Evolutionary conservation across 768 basidiomycete species (phyloP), one percentile per base, ranked within the genome.

Genomic region (Suillus alpinus): DNA sequence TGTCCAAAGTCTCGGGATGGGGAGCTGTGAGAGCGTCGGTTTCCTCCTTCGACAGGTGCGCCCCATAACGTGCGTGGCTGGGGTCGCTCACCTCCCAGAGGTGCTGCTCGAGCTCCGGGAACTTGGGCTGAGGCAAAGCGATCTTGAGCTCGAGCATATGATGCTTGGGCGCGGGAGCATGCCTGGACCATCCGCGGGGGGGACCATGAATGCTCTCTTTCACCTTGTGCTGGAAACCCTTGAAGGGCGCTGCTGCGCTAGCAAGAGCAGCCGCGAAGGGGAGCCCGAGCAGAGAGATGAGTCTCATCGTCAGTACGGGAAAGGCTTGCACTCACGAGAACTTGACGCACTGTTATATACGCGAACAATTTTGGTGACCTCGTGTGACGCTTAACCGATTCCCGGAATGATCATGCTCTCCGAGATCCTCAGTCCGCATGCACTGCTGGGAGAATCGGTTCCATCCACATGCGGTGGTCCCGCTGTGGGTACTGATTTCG

Each of bases 1-100:
- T 68, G 39, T 78, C 68, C 16, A 88, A 62, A 52, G 83, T 86
- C 52, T 80, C 77, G 0, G 76, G 74, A 64, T 81, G 78, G 3
- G 89, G 90, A 23, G 83, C 78, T 53, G 89, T 80, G 44, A 90
- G 74, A 2, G 69, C 77, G 51, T 89, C 86, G 5, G 87, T 85
- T 62, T 91, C 83, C 56, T 82, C 84, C 71, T 87, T 87, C 57
- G 86, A 81, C 44, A 91, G 71, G 68, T 85, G 77, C n/a, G 77
- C 73, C 0, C 84, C 85, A 65, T 86, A 86, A 39, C 82, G 81
- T 34, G 69, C 61, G 61, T 86, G 84, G 51, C 69, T 70, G 0
- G 86, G 86, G 66, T 86, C 77, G 67, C 84, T 85, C 20, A 86
- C 76, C 69, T 86, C 82, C 68, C 76, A 82, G 7, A 87, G 69